Evolutionary conservation across 805 yeast genomes (phyloP), one percentile per base, ranked within the genome.

Genomic region (Cyberlindnera meyerae): DNA sequence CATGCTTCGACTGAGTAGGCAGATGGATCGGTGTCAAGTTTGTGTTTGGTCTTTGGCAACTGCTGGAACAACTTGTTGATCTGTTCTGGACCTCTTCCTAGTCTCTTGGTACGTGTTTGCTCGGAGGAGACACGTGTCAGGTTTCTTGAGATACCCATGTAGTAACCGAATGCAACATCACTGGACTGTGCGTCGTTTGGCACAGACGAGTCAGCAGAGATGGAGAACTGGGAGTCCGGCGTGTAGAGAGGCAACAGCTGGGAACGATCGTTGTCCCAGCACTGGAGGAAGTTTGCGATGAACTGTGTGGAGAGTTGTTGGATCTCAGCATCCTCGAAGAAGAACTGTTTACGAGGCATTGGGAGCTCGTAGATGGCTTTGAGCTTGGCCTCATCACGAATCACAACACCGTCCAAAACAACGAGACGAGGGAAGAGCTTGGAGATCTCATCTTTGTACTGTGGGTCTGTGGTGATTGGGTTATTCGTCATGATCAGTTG

Each of bases 401-500:
- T 74, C 4, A 77, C 60, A 34, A 75, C 76, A 16, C 93, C 94
- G 61, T 93, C 94, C 28, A 93, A 63, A 15, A 88, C 70, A 5
- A 81, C 69, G 37, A 90, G 68, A 39, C 82, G 68, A n/a, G 97
- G 97, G 63, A 93, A 93, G 25, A 72, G 52, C 37, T 71, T 71
- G 58, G 86, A 62, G 31, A 90, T 64, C 39, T 85, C 94, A 6
- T 67, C 52, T 42, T 75, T 75, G 43, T 79, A 72, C 26, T 60
- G 56, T 12, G 70, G 65, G 32, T 67, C 68, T 16, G 62, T 55
- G 7, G 65, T 54, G 21, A 93, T 58, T 16, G 97, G 96, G 58
- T 93, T 93, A 18, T 85, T 87, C 4, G 68, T 55, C 43, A 90
- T 57, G n/a, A 88, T 69, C 31, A 93, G 65, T 58, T 90, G 97